Conservation (phyloP, 441 rosid species). For the Sinapis alba region DNA sequence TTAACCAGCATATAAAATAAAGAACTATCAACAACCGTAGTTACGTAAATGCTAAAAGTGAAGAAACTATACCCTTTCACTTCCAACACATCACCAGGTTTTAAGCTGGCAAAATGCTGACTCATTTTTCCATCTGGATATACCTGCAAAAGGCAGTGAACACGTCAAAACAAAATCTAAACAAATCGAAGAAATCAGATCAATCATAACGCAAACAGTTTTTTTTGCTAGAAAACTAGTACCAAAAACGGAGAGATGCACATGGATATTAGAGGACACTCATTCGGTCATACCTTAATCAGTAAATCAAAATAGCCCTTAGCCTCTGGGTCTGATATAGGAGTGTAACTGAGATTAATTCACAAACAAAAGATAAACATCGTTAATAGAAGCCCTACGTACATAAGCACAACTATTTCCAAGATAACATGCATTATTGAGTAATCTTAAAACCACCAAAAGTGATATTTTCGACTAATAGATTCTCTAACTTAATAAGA, state of each 20-base stretch:
- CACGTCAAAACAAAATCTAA: not conserved
- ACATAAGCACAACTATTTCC: not conserved
- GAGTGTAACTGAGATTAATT: conserved; percentile 71
- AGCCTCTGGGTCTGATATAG: conserved; percentile 90
- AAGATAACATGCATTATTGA: not conserved
- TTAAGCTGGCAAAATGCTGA: conserved; percentile 95
- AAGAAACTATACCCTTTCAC: conserved; percentile 77
- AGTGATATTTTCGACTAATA: not conserved
- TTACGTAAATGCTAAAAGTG: not conserved
- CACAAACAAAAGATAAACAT: not conserved
- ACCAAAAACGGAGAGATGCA: conserved; percentile 1
- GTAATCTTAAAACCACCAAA: not conserved
- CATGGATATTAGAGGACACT: not conserved
- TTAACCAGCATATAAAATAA: conserved; percentile 1
- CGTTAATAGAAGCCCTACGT: conserved; percentile 1
- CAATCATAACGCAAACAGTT: conserved; percentile 9
- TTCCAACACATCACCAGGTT: conserved; percentile 91
- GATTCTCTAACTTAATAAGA: not conserved
- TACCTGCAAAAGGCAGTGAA: conserved; percentile 52
- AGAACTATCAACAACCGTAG: conserved; percentile 2
- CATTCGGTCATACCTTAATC: conserved; percentile 70
- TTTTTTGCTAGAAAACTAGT: not conserved
- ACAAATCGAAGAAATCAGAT: not conserved
- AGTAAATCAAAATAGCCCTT: conserved; percentile 90
- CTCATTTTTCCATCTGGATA: conserved; percentile 99